A percentile compares a stretch with the other conserved stretches of the same genome.
These are phyloP conservation scores for Neoboletus magnificus DNA, from an alignment of 768 basidiomycete genomes.

Conservation along the genomic window DNA sequence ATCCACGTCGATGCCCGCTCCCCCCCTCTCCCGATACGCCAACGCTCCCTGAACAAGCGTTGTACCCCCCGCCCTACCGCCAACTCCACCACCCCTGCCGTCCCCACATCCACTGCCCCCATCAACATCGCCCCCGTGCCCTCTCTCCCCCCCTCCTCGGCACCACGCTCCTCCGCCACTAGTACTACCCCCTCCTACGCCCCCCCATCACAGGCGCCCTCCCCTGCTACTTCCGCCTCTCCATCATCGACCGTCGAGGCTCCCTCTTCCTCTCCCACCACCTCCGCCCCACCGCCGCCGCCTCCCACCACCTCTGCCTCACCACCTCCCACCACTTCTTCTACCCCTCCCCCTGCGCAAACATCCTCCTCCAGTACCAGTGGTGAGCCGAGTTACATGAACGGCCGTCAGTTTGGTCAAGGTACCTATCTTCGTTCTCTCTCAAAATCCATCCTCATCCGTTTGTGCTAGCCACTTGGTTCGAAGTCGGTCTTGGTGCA, in stretches of 20 bases:
- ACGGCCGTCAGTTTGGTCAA: slow-evolving; percentile 49
- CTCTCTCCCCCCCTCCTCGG: neutral
- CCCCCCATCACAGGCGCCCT: neutral
- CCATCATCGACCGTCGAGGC: neutral
- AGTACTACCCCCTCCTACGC: neutral
- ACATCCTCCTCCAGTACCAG: slow-evolving; percentile 12
- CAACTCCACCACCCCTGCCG: slow-evolving; percentile 11
- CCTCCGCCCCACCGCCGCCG: neutral
- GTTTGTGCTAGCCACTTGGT: slow-evolving; percentile 32
- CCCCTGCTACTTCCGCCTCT: neutral
- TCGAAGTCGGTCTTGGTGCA: slow-evolving; percentile 37
- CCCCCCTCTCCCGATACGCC: slow-evolving; percentile 5
- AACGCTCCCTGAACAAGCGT: slow-evolving; percentile 30
- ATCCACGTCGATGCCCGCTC: neutral
- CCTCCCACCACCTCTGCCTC: slow-evolving; percentile 4
- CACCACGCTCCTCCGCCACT: neutral
- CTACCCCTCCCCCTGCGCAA: slow-evolving; percentile 12
- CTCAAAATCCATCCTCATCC: neutral
- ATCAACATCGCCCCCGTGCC: slow-evolving; percentile 23
- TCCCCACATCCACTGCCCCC: slow-evolving; percentile 3
- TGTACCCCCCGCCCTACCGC: slow-evolving; percentile 14
- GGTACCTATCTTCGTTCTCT: slow-evolving; percentile 26
- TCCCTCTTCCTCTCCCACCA: neutral
- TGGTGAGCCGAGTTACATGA: slow-evolving; percentile 38
- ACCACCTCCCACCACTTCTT: slow-evolving; percentile 1